Evolutionary conservation across 2,329 filamentous ascomycete species (phyloP).

Genomic region (Trichoderma koningiopsis): DNA sequence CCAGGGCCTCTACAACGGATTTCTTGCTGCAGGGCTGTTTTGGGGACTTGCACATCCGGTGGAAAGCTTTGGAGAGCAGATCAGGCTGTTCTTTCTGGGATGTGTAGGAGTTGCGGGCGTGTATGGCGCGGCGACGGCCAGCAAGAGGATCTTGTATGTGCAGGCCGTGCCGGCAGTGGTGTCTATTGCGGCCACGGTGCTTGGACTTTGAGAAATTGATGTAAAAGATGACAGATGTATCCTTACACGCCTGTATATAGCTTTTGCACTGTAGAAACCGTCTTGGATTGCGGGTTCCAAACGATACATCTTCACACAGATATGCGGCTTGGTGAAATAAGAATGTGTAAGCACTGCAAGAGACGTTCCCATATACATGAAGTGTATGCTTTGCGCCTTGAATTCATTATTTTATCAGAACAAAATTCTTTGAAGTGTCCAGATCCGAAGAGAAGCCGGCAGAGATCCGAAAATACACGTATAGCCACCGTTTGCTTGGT

Average conservation of each 20-base stretch:
- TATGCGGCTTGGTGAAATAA: background rate
- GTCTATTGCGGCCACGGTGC: conserved; percentile 12
- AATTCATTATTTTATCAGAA: background rate
- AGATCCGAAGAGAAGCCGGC: background rate
- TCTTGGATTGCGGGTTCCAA: background rate
- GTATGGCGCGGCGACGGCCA: conserved; percentile 48
- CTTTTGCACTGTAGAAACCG: background rate
- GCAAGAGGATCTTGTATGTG: conserved; percentile 46
- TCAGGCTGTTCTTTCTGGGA: conserved; percentile 51
- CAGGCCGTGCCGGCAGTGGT: conserved; percentile 41
- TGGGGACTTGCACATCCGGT: conserved; percentile 53
- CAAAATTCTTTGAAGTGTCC: background rate
- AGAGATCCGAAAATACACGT: background rate
- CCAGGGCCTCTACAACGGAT: conserved; percentile 57
- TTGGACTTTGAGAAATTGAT: conserved; percentile 8
- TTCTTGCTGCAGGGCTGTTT: conserved; percentile 51
- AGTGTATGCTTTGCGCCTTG: background rate
- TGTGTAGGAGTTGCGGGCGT: conserved; percentile 49
- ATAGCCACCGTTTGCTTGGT: background rate
- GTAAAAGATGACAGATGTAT: background rate
- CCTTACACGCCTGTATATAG: background rate
- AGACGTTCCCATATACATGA: background rate
- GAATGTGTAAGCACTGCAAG: background rate
- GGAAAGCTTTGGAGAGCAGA: conserved; percentile 44
- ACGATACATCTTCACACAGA: background rate